Evolutionary conservation across 768 basidiomycete genomes (phyloP).

Genomic region (Suillus clintonianus): DNA sequence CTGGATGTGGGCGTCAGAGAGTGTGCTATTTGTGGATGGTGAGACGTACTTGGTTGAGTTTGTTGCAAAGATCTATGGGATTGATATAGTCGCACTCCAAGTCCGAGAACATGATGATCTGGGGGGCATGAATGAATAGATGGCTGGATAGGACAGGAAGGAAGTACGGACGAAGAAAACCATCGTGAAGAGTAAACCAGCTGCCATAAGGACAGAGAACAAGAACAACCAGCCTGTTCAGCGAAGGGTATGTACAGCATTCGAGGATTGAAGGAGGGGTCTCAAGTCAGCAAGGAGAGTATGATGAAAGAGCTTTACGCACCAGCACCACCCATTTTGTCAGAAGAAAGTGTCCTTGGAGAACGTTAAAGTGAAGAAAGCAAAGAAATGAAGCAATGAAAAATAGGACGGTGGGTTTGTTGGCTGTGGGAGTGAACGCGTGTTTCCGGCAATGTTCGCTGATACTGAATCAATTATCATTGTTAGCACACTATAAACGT

Average conservation of each 20-base stretch:
- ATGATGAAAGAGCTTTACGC: conserved; percentile 18
- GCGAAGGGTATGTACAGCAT: too few species aligned
- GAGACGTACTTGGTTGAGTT: conserved; percentile 85
- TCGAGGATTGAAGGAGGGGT: not conserved
- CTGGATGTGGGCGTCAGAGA: conserved; percentile 40
- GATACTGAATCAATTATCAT: not conserved
- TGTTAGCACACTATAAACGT: not conserved
- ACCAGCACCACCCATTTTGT: conserved; percentile 47
- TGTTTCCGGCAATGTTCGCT: not conserved
- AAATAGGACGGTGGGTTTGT: not conserved
- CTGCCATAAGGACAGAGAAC: conserved; percentile 93
- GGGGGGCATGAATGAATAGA: conserved; percentile 1
- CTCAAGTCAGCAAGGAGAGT: not conserved
- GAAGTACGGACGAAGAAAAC: conserved; percentile 90
- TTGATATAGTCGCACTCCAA: conserved; percentile 99
- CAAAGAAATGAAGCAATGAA: not conserved
- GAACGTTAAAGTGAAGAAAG: not conserved
- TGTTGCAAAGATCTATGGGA: conserved; percentile 99
- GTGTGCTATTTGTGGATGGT: not conserved
- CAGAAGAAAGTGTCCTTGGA: not conserved
- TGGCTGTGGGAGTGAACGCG: not conserved
- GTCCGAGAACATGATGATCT: conserved; percentile 99
- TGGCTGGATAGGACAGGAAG: not conserved
- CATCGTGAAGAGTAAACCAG: conserved; percentile 95
- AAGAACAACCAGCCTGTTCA: conserved; percentile 90